Evolutionary conservation across 495 filamentous ascomycete species (phyloP).

Genomic region (Penicillium diatomitis): DNA sequence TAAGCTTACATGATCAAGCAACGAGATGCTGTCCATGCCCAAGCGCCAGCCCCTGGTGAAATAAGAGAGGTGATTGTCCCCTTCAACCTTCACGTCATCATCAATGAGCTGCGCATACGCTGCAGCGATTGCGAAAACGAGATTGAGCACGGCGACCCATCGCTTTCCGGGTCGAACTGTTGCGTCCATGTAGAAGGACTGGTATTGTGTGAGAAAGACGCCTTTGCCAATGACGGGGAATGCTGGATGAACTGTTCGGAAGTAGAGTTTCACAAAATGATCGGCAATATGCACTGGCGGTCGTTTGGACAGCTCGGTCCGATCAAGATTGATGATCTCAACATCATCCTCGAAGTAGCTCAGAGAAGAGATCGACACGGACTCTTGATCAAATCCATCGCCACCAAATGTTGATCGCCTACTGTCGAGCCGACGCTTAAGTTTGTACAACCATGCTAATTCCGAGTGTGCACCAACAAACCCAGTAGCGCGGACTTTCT

Average conservation of each 20-base stretch:
- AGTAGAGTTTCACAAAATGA: conserved; percentile 44
- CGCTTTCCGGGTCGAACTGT: conserved; percentile 31
- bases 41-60: conserved; percentile 51
- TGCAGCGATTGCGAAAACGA: conserved; percentile 57
- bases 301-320: conserved; percentile 38
- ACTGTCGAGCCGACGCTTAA: conserved; percentile 31
- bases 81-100: conserved; percentile 23
- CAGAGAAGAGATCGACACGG: conserved; percentile 24
- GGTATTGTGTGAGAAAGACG: conserved; percentile 35
- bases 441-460: conserved; percentile 49
- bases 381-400: conserved; percentile 16
- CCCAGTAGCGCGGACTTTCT: conserved; percentile 42
- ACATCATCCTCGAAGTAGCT: conserved; percentile 52
- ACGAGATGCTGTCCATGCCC: conserved; percentile 34
- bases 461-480: conserved; percentile 58
- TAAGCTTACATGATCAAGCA: conserved; percentile 47
- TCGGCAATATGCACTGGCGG: conserved; percentile 45
- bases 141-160: conserved; percentile 53
- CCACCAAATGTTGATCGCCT: conserved; percentile 3
- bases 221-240: conserved; percentile 51
- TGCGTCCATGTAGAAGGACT: conserved; percentile 26
- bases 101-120: conserved; percentile 36
- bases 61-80: conserved; percentile 44
- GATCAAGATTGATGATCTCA: conserved; percentile 28
- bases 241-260: conserved; percentile 45